Conservation (phyloP, 2,329 filamentous ascomycete species). For the Fusarium robinianum region DNA sequence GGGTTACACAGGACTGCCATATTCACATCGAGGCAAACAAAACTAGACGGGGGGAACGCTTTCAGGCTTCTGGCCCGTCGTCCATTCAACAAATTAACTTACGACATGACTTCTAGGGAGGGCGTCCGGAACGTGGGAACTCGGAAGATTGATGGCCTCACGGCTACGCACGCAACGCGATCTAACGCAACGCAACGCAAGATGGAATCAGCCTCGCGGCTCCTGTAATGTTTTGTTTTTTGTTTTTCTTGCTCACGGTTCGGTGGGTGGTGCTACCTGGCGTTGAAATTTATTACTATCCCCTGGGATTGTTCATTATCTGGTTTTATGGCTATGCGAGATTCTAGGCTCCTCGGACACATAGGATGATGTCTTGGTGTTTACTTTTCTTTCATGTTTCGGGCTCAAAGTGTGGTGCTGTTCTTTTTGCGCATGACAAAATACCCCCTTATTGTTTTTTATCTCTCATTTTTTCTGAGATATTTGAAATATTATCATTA, state of each 20-base stretch:
- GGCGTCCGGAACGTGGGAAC: constrained; percentile 29
- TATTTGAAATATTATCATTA: constrained; percentile 21
- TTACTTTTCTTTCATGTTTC: constrained; percentile 8
- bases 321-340: constrained; percentile 3
- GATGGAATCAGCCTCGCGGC: constrained; percentile 39
- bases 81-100: constrained; percentile 16
- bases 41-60: constrained; percentile 15
- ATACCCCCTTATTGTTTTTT: constrained; percentile 25
- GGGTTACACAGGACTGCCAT: constrained; percentile 39
- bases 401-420: not conserved
- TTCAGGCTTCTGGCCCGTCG: too few species aligned
- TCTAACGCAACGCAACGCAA: constrained; percentile 31
- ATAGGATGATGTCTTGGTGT: constrained; percentile 8
- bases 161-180: constrained; percentile 34
- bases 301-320: constrained; percentile 7
- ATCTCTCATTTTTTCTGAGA: constrained; percentile 19
- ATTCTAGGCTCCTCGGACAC: constrained; percentile 8
- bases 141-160: constrained; percentile 38
- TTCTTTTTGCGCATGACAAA: constrained; percentile 20
- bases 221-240: constrained; percentile 20
- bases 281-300: constrained; percentile 32
- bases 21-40: constrained; percentile 10
- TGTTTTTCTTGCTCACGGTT: constrained; percentile 11
- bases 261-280: constrained; percentile 27
- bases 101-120: constrained; percentile 23